Base-by-base conservation (phyloP, 169 alveolate genomes). In the Babesia caballi region DNA sequence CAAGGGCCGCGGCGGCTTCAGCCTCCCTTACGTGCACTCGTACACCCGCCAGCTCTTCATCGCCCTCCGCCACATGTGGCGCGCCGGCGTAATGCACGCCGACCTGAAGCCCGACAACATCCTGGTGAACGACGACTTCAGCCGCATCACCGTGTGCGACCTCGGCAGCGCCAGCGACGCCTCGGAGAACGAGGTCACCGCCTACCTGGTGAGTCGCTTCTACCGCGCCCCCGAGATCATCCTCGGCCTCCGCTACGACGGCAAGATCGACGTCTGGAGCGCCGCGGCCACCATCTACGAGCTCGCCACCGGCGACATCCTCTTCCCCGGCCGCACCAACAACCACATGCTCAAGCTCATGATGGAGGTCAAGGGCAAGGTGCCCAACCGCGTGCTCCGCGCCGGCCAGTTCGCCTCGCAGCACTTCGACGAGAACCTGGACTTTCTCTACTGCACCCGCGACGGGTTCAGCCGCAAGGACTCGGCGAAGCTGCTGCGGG, bases 171-270 rank as follows among this genome's bases (percentile, higher is more conserved):
- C 98, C 33, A 75, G 94, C 53, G 91, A 91, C 58, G 85, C 88
- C 42, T 90, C 92, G 19, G 99, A 96, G 80, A 93, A 89, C 50
- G 91, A 90, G 25, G 85, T 96, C 49, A 93, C 97, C 12, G 95
- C 98, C 47, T 93, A 96, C 77, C 85, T 97, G 42, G 98, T 93
- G 47, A 92, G 98, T 78, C 61, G 99, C 35, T 97, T 88, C 83
- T 98, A 98, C 85, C 93, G 99, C 60, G 99, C 99, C 0, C 99
- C 99, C 9, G 99, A 98, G 87, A 95, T 98, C 50, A 93, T 96
- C 47, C 82, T 96, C 27, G 99, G 99, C 0, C 74, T 86, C 57
- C 88, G 91, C 33, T 95, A 93, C 78, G 98, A 94, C 68, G 76
- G 85, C 56, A 85, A 91, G 35, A 92, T 98, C 49, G 99, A 98